Evolutionary conservation across 306 rosid genomes (phyloP), one percentile per base, ranked within the genome.

Genomic region (Medicago ruthenica): DNA sequence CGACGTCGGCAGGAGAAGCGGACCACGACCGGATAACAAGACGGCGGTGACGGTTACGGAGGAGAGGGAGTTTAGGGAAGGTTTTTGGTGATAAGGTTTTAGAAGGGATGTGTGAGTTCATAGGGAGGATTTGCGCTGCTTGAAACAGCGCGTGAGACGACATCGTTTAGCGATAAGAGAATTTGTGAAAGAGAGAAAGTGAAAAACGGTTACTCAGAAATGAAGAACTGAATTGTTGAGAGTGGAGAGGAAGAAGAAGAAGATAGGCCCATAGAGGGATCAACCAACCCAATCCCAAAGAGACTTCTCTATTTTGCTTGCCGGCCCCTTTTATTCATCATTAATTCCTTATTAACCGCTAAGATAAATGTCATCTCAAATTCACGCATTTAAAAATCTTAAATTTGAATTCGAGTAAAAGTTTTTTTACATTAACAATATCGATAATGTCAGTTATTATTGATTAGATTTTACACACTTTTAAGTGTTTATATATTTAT

Each of bases 1-100:
- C 89, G n/a, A 85, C 85, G 17, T 76, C 78, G 21, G 87, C 61
- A 22, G 86, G 6, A 54, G 87, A 24, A 8, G 75, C 81, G 3
- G 44, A 27, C 2, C 2, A 69, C 1, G 82, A 61, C 48, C 65
- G 71, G 0, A 22, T 27, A 71, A 81, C 22, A 20, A 71, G 22
- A 1, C 78, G 57, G 44, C 85, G 71, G 17, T 83, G 80, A 39
- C 80, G 66, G 12, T 27, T 50, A 79, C 62, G 80, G 16, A 45
- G 41, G 0, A 75, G 68, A 36, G 76, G 83, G 13, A 73, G 54
- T 64, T 73, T 79, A 10, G 78, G 73, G 41, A 45, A 22, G 7
- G 86, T 78, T 40, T 84, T 87, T 12, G 83, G 61, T 16, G 81
- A 21, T 4, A 79, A 59, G 78, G 62, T 68, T 68, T 77, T 77